These are phyloP conservation scores for Colletotrichum chlorophyti DNA, from an alignment of 2,329 filamentous ascomycete species.

Conservation along the genomic window DNA sequence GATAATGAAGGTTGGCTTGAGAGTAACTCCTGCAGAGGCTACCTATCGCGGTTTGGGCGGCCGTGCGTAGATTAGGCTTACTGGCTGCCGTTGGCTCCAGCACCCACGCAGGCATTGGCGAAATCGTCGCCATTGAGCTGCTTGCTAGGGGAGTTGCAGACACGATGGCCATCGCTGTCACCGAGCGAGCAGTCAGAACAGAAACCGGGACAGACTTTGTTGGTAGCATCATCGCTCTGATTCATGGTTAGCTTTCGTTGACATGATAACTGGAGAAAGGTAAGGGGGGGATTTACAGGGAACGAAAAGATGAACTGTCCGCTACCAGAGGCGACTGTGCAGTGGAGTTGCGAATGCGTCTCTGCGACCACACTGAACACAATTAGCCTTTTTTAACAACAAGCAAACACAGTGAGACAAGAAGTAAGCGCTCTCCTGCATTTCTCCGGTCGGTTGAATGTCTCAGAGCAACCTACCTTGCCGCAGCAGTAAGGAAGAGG, in stretches of 20 bases:
- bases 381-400: background rate
- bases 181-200: constrained; percentile 5
- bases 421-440: too few species aligned
- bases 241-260: background rate
- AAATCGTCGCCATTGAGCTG: background rate
- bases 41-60: too few species aligned
- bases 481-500: background rate
- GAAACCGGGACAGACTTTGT: constrained; percentile 3
- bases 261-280: too few species aligned
- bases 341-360: background rate
- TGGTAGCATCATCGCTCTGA: background rate
- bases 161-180: background rate
- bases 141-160: constrained; percentile 5
- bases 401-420: background rate
- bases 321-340: background rate
- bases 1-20: too few species aligned
- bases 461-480: background rate
- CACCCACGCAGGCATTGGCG: background rate
- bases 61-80: too few species aligned
- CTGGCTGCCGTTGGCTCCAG: background rate
- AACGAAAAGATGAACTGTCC: constrained; percentile 4
- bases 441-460: too few species aligned
- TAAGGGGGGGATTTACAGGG: background rate
- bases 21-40: too few species aligned
- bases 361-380: background rate